phyloP scores from a whole-genome alignment of 306 rosid genomes.

The Clitoria ternatea region DNA sequence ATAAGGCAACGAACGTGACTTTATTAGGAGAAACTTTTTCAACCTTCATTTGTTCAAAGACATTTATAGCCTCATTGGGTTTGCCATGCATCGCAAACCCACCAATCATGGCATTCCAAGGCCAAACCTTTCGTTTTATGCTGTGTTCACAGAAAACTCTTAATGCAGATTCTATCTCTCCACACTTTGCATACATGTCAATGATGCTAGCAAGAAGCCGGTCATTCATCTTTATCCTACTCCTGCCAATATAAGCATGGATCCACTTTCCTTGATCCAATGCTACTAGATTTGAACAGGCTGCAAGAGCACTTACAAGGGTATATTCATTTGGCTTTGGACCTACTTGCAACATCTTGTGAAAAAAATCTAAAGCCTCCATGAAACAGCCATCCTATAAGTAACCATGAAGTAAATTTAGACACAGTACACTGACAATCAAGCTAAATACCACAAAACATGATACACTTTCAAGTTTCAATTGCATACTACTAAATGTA shows the following conservation, averaged over 20 bases:
- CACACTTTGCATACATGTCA: constrained; percentile 70
- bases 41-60: constrained; percentile 54
- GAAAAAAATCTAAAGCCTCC: constrained; percentile 65
- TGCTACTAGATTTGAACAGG: constrained; percentile 68
- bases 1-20: constrained; percentile 57
- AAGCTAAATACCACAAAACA: not conserved
- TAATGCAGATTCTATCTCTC: constrained; percentile 54
- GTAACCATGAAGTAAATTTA: constrained; percentile 13
- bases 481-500: not conserved
- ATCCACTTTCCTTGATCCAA: constrained; percentile 73
- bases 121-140: constrained; percentile 48
- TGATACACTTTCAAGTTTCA: constrained; percentile 11
- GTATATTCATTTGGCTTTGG: constrained; percentile 63
- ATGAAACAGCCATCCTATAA: constrained; percentile 42
- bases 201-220: constrained; percentile 49
- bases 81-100: constrained; percentile 75
- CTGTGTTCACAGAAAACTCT: constrained; percentile 36
- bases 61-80: constrained; percentile 45
- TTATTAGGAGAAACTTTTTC: constrained; percentile 49
- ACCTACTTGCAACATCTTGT: constrained; percentile 49
- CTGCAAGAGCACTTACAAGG: constrained; percentile 55
- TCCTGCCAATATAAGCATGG: constrained; percentile 54
- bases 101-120: constrained; percentile 77
- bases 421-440: not conserved
- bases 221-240: constrained; percentile 48